A percentile compares a stretch with the other conserved stretches of the same genome.
Evolutionary conservation across 495 filamentous ascomycete genomes (phyloP).

Genomic region (Copromyces sp.): DNA sequence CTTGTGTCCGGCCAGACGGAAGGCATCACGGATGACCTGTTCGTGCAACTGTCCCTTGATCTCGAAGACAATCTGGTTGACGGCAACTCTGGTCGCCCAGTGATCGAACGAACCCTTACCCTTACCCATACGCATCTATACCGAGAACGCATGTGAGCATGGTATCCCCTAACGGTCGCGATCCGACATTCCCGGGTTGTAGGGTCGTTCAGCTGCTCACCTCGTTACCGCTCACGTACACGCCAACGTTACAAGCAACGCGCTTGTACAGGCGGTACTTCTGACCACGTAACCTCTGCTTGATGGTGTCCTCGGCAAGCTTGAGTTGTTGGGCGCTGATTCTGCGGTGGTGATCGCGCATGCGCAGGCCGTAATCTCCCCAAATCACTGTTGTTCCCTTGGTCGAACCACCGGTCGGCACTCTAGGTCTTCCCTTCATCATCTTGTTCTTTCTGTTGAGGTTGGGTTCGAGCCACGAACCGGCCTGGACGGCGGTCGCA

Average conservation of each 20-base stretch:
- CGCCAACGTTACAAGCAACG: conserved; percentile 81
- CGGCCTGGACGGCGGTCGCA: conserved; percentile 49
- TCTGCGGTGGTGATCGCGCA: conserved; percentile 85
- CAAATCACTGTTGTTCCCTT: conserved; percentile 92
- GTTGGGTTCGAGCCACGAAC: conserved; percentile 73
- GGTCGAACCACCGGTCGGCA: conserved; percentile 79
- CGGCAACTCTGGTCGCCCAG: conserved; percentile 80
- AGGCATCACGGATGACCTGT: conserved; percentile 86
- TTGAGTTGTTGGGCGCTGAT: conserved; percentile 80
- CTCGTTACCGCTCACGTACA: conserved; percentile 93
- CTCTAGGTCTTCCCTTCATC: conserved; percentile 79
- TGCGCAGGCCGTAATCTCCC: conserved; percentile 92
- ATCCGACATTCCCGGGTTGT: neutral
- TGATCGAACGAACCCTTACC: conserved; percentile 96
- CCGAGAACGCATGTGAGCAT: conserved; percentile 12
- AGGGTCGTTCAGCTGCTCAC: conserved; percentile 26
- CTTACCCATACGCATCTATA: conserved; percentile 85
- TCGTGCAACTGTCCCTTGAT: conserved; percentile 88
- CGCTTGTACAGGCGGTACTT: conserved; percentile 87
- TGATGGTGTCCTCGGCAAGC: conserved; percentile 87
- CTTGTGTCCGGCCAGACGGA: conserved; percentile 89
- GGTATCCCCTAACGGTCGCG: neutral
- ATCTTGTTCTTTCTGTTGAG: conserved; percentile 68
- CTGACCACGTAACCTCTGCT: conserved; percentile 76
- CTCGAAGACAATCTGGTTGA: conserved; percentile 86